Conservation (phyloP, 2,329 filamentous ascomycete genomes). For the Zymoseptoria brevis region DNA sequence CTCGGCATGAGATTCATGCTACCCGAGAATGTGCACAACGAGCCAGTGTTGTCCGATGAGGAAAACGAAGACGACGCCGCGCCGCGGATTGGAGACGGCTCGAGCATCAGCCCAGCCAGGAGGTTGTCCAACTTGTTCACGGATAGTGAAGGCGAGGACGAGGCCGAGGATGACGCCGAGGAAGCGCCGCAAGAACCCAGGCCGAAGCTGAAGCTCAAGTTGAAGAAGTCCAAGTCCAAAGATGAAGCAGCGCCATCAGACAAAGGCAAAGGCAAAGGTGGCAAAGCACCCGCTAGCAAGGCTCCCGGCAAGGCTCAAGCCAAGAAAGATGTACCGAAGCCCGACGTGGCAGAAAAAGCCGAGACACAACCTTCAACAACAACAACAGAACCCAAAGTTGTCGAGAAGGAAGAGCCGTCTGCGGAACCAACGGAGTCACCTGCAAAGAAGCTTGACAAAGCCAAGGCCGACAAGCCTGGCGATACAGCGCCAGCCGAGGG, state of each 20-base stretch:
- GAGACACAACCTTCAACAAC: background rate
- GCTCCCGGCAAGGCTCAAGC: slow-evolving; percentile 4
- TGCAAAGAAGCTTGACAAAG: slow-evolving; percentile 17
- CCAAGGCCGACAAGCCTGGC: slow-evolving; percentile 17
- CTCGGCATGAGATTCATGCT: slow-evolving; percentile 62
- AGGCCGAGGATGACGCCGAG: slow-evolving; percentile 31
- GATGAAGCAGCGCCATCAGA: slow-evolving; percentile 7
- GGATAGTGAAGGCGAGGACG: slow-evolving; percentile 31
- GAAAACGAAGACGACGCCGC: slow-evolving; percentile 43
- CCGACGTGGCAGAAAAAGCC: background rate
- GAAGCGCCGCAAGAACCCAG: slow-evolving; percentile 7
- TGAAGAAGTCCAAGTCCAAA: slow-evolving; percentile 13
- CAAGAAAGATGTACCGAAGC: background rate
- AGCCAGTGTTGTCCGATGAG: slow-evolving; percentile 29
- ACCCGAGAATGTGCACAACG: slow-evolving; percentile 45
- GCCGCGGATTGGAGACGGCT: slow-evolving; percentile 6
- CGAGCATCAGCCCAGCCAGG: slow-evolving; percentile 12
- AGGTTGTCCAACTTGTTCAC: slow-evolving; percentile 46
- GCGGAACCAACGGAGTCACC: slow-evolving; percentile 1
- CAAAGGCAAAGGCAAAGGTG: slow-evolving; percentile 12
- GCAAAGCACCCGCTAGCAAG: slow-evolving; percentile 3
- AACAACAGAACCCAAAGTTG: slow-evolving; percentile 1
- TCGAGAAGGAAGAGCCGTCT: slow-evolving; percentile 2
- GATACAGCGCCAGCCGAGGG: slow-evolving; percentile 6
- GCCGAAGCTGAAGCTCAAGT: slow-evolving; percentile 19